phyloP scores from a whole-genome alignment of 2,329 filamentous ascomycete genomes.

The Coleophoma crateriformis region DNA sequence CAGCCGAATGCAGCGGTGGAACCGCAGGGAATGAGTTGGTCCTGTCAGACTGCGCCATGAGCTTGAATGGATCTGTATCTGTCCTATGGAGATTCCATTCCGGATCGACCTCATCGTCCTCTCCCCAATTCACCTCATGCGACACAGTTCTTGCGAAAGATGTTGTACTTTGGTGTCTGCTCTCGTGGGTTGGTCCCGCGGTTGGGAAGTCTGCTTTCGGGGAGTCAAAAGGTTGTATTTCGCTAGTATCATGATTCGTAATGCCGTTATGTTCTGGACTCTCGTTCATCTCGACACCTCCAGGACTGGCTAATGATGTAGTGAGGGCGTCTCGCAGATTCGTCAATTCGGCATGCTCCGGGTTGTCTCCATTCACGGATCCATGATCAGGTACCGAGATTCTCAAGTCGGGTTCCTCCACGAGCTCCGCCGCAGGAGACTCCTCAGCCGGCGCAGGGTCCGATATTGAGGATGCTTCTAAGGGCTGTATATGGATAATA shows the following conservation, averaged over 20 bases:
- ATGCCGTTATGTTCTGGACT: constrained; percentile 13
- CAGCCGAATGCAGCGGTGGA: constrained; percentile 33
- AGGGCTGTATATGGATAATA: no score
- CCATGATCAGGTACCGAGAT: neutral
- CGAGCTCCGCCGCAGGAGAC: constrained; percentile 2
- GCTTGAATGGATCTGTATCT: constrained; percentile 52
- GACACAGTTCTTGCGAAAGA: constrained; percentile 62
- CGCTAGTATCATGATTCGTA: constrained; percentile 2
- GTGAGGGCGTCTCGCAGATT: constrained; percentile 19
- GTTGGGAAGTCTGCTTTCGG: constrained; percentile 15
- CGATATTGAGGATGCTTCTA: neutral
- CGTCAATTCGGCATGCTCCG: constrained; percentile 13
- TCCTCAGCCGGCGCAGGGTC: constrained; percentile 5
- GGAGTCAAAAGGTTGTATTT: constrained; percentile 4
- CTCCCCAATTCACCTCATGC: constrained; percentile 54
- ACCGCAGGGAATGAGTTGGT: constrained; percentile 60
- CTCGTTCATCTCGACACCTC: constrained; percentile 21
- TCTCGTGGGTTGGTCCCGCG: constrained; percentile 24
- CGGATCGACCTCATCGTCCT: constrained; percentile 44
- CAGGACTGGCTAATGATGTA: constrained; percentile 19
- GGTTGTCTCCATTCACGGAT: constrained; percentile 8
- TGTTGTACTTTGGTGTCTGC: constrained; percentile 53
- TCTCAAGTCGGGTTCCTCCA: neutral
- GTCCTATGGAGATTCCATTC: constrained; percentile 49
- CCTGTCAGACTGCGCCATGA: constrained; percentile 50